Evolutionary conservation across 208 protist genomes (phyloP).

Genomic region (Trypanosoma caninum): DNA sequence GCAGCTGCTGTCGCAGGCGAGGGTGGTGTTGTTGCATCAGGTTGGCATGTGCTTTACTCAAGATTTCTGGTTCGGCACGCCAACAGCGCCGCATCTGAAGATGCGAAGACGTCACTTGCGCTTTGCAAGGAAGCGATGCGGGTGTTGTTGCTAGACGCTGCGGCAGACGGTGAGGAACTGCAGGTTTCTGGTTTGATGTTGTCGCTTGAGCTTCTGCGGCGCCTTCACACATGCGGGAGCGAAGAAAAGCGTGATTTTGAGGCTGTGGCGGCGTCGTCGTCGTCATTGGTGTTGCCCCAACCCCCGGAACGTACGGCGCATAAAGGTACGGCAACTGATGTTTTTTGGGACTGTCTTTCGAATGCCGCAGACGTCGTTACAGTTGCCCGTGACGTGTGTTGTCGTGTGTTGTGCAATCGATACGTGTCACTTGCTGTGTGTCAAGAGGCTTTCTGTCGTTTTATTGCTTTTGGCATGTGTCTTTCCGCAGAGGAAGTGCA

Average conservation of each 20-base stretch:
- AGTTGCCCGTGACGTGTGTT: slow-evolving; percentile 14
- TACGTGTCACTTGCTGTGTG: neutral
- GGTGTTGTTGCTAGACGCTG: slow-evolving; percentile 23
- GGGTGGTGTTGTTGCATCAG: neutral
- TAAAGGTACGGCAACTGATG: neutral
- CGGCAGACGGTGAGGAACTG: slow-evolving; percentile 10
- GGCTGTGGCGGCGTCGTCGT: neutral
- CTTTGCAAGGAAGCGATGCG: slow-evolving; percentile 22
- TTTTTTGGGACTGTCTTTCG: slow-evolving; percentile 6
- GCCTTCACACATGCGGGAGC: neutral
- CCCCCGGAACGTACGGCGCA: neutral
- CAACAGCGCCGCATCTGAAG: neutral
- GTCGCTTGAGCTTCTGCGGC: slow-evolving; percentile 18
- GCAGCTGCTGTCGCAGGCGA: neutral
- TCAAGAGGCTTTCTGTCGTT: slow-evolving; percentile 16
- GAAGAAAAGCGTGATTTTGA: neutral
- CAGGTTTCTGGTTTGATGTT: slow-evolving; percentile 4
- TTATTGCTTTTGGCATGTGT: slow-evolving; percentile 17
- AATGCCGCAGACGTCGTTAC: neutral
- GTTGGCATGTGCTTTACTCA: slow-evolving; percentile 17
- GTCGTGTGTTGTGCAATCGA: slow-evolving; percentile 5
- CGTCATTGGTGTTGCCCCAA: neutral
- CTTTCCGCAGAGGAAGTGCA: neutral
- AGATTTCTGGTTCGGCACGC: slow-evolving; percentile 6
- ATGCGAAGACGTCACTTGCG: neutral